These are phyloP conservation scores for Penicillium fuscoglaucum DNA, from an alignment of 2,329 filamentous ascomycete genomes.

Conservation along the genomic window DNA sequence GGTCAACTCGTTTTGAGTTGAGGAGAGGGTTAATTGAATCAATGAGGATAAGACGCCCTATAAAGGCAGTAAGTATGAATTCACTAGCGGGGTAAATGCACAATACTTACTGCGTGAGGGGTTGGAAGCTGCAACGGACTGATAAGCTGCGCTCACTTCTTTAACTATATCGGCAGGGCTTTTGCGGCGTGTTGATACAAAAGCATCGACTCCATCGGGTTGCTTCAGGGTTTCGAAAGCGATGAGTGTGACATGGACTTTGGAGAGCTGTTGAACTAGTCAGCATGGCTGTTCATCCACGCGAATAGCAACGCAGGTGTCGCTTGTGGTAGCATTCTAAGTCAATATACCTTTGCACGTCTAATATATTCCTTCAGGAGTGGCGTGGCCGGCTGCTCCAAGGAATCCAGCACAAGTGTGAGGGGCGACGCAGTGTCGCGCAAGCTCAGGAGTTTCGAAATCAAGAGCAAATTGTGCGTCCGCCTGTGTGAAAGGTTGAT, in stretches of 20 bases:
- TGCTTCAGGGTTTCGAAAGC: conserved; percentile 73
- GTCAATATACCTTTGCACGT: conserved; percentile 65
- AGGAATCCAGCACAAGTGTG: conserved; percentile 78
- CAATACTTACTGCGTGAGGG: conserved; percentile 31
- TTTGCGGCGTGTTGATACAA: conserved; percentile 66
- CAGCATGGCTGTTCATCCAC: conserved; percentile 3
- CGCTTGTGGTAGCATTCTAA: neutral
- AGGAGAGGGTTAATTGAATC: conserved; percentile 73
- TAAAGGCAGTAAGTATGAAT: conserved; percentile 1
- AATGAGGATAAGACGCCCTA: conserved; percentile 73
- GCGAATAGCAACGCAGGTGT: neutral
- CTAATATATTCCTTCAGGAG: conserved; percentile 72
- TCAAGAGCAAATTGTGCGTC: conserved; percentile 79
- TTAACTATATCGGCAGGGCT: conserved; percentile 56
- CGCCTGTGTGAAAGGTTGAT: conserved; percentile 61
- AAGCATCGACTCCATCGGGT: conserved; percentile 64
- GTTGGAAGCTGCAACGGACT: conserved; percentile 19
- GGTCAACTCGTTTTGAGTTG: conserved; percentile 38
- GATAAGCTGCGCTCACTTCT: conserved; percentile 55
- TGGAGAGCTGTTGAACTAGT: conserved; percentile 45
- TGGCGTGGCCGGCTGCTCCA: conserved; percentile 75
- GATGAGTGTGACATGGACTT: conserved; percentile 71
- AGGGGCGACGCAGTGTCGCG: conserved; percentile 81
- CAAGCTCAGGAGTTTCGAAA: conserved; percentile 77
- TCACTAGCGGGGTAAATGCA: neutral